These are phyloP conservation scores for Nectriaceae sp. DNA, from an alignment of 2,329 filamentous ascomycete species.

Conservation along the genomic window DNA sequence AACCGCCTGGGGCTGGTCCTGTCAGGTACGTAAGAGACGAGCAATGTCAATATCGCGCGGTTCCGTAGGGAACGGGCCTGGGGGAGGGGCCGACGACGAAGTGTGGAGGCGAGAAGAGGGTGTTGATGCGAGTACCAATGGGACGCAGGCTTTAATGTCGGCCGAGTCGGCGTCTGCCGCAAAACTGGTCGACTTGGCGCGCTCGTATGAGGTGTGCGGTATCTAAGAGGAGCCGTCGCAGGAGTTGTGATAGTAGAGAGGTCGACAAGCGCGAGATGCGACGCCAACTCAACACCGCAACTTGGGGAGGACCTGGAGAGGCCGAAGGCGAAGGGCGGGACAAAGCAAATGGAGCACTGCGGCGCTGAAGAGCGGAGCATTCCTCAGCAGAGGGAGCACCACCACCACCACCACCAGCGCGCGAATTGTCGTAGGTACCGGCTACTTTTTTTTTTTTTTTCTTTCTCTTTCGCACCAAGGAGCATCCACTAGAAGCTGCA, in stretches of 20 bases:
- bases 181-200: slow-evolving; percentile 6
- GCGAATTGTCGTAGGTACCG: background rate
- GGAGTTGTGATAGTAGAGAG: slow-evolving; percentile 7
- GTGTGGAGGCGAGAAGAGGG: slow-evolving; percentile 2
- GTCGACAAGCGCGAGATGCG: slow-evolving; percentile 29
- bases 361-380: slow-evolving; percentile 4
- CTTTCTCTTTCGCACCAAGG: background rate
- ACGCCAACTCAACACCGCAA: slow-evolving; percentile 26
- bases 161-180: slow-evolving; percentile 13
- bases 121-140: slow-evolving; percentile 8
- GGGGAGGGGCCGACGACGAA: slow-evolving; percentile 3
- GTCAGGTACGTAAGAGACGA: slow-evolving; percentile 10
- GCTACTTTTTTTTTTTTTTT: background rate
- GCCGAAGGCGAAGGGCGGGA: slow-evolving; percentile 16
- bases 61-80: slow-evolving; percentile 7
- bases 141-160: slow-evolving; percentile 5
- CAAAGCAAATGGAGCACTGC: slow-evolving; percentile 3
- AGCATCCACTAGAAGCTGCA: background rate
- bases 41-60: slow-evolving; percentile 11
- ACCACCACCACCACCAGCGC: background rate
- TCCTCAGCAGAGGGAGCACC: background rate
- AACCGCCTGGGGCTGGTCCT: slow-evolving; percentile 20
- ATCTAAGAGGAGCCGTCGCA: background rate
- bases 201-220: slow-evolving; percentile 13
- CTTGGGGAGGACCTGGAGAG: slow-evolving; percentile 10